These are phyloP conservation scores for Cutaneotrichosporon spelunceum DNA, from an alignment of 1,284 basidiomycete genomes.

Conservation along the genomic window DNA sequence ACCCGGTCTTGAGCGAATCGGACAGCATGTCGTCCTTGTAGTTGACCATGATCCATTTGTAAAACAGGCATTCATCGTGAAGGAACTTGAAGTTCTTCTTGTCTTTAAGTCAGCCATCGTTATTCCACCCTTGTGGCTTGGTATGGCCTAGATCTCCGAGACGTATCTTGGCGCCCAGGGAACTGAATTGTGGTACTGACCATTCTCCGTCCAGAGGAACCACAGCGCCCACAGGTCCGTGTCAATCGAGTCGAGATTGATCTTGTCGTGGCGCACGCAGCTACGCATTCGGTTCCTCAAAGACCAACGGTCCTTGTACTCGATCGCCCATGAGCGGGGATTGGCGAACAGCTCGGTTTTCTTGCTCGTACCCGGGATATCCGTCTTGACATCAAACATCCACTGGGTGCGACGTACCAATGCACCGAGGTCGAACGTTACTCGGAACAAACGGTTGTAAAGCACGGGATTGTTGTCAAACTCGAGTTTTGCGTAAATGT, in stretches of 20 bases:
- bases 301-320: conserved; percentile 45
- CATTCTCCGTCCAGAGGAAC: conserved; percentile 53
- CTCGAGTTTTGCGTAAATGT: conserved; percentile 41
- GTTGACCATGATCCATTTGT: conserved; percentile 42
- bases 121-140: neutral
- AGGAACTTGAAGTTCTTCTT: conserved; percentile 50
- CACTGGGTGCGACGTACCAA: conserved; percentile 42
- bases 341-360: conserved; percentile 33
- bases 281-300: conserved; percentile 40
- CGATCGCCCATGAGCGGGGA: conserved; percentile 43
- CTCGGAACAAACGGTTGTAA: conserved; percentile 49
- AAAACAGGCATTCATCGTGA: conserved; percentile 41
- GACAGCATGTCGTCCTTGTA: conserved; percentile 48
- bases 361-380: conserved; percentile 17
- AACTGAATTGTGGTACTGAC: conserved; percentile 34
- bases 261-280: conserved; percentile 31
- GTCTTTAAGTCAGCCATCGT: conserved; percentile 34
- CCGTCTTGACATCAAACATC: conserved; percentile 31
- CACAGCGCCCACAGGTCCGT: conserved; percentile 52
- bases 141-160: neutral
- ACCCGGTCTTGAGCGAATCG: conserved; percentile 50
- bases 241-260: conserved; percentile 32
- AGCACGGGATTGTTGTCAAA: conserved; percentile 50
- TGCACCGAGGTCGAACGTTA: conserved; percentile 49
- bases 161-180: neutral